Percentiles rank a stretch among this genome's conserved stretches.
Evolutionary conservation across 495 filamentous ascomycete genomes (phyloP).

Genomic region (Xylaria longipes): DNA sequence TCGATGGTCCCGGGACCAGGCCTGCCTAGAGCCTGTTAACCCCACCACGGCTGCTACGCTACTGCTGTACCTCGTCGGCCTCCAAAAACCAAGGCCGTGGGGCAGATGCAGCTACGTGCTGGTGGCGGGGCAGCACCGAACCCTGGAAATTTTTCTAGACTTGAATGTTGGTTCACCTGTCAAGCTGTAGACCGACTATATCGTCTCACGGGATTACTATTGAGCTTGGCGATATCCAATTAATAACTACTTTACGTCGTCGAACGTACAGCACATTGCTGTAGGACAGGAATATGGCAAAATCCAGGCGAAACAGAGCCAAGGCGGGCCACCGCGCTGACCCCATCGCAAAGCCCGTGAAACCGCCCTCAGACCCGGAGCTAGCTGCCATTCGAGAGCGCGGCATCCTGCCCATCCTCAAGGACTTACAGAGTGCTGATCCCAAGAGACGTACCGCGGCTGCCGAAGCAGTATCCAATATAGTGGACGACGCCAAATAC

Average conservation of each 20-base stretch:
- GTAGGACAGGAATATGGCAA: slow-evolving; percentile 44
- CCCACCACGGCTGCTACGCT: neutral
- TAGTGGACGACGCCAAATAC: slow-evolving; percentile 63
- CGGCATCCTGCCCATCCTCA: slow-evolving; percentile 63
- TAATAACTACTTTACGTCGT: neutral
- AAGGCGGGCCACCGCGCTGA: slow-evolving; percentile 46
- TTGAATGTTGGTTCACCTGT: slow-evolving; percentile 27
- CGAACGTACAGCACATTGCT: neutral
- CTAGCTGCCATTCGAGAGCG: slow-evolving; percentile 61
- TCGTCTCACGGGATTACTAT: slow-evolving; percentile 16
- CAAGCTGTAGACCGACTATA: slow-evolving; percentile 7
- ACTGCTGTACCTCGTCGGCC: neutral
- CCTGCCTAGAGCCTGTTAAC: too few relatives aligned
- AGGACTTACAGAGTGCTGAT: slow-evolving; percentile 61
- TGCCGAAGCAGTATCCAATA: slow-evolving; percentile 61
- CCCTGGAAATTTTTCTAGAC: slow-evolving; percentile 33
- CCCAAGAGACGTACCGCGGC: slow-evolving; percentile 59
- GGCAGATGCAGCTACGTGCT: slow-evolving; percentile 6
- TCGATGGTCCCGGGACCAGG: neutral
- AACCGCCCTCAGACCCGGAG: slow-evolving; percentile 61
- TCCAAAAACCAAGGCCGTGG: slow-evolving; percentile 7
- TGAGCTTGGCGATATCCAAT: neutral
- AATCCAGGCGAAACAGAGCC: slow-evolving; percentile 49
- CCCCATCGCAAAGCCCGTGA: slow-evolving; percentile 57
- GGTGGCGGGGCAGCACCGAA: slow-evolving; percentile 18